These are phyloP conservation scores for Exserohilum rostratum DNA, from an alignment of 2,329 filamentous ascomycete species.

Conservation along the genomic window DNA sequence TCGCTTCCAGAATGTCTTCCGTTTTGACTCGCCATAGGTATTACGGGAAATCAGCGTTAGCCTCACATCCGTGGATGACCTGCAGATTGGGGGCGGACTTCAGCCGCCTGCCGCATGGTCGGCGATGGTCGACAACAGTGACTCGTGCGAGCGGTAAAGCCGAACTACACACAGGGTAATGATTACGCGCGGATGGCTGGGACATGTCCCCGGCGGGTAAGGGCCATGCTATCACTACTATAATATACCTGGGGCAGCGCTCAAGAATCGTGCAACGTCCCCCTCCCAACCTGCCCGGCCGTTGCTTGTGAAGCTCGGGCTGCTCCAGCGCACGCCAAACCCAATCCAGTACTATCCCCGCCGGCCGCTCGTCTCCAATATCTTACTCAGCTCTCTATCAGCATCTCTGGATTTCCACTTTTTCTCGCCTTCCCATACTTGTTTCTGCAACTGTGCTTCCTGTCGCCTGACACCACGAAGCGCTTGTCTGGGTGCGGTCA, in stretches of 20 bases:
- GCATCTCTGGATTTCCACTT: neutral
- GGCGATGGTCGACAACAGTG: neutral
- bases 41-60: neutral
- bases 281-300: neutral
- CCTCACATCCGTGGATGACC: neutral
- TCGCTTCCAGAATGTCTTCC: neutral
- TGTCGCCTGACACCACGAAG: constrained; percentile 23
- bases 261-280: neutral
- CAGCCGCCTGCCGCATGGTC: neutral
- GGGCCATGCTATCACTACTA: neutral
- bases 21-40: neutral
- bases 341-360: neutral
- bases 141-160: neutral
- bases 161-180: neutral
- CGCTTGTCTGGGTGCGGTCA: constrained; percentile 17
- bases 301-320: neutral
- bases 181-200: constrained; percentile 1
- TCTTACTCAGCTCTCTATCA: constrained; percentile 13
- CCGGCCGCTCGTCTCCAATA: constrained; percentile 4
- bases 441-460: constrained; percentile 2
- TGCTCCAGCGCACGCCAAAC: neutral
- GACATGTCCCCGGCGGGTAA: neutral
- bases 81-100: neutral
- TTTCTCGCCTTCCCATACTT: neutral
- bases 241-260: neutral